A percentile compares a stretch with the other conserved stretches of the same genome.
Conservation (phyloP, 2,329 filamentous ascomycete species). For the Curvularia hawaiiensis region DNA sequence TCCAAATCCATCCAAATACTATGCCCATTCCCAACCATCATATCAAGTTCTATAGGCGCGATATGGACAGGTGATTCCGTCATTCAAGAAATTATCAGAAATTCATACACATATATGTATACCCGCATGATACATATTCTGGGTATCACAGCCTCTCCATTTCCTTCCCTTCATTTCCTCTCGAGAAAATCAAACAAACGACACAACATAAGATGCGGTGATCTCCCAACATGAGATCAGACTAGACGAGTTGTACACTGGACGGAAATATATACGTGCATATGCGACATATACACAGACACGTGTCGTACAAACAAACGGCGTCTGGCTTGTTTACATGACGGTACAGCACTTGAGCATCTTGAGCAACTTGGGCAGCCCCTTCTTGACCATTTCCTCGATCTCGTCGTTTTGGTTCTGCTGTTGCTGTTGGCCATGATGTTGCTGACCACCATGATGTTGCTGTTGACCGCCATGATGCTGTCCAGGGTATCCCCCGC, state of each 20-base stretch:
- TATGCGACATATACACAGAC: neutral
- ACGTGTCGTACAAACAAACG: neutral
- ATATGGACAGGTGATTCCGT: neutral
- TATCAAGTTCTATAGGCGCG: neutral
- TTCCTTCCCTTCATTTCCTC: neutral
- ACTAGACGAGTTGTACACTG: too few relatives aligned
- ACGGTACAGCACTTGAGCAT: slow-evolving; percentile 74
- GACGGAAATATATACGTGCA: neutral
- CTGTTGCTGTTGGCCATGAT: slow-evolving; percentile 20
- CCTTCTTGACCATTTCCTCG: slow-evolving; percentile 64
- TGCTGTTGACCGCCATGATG: slow-evolving; percentile 51
- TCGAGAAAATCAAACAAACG: neutral
- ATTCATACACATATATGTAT: neutral
- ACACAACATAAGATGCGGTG: neutral
- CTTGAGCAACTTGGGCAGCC: slow-evolving; percentile 64
- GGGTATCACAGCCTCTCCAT: neutral
- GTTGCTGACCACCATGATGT: slow-evolving; percentile 44
- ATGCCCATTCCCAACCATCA: neutral
- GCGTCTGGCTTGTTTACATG: slow-evolving; percentile 59
- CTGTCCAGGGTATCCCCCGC: slow-evolving; percentile 48
- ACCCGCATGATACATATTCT: neutral
- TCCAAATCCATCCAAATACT: neutral
- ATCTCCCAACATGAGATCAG: too few relatives aligned
- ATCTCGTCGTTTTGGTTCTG: slow-evolving; percentile 59
- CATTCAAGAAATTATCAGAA: neutral